Evolutionary conservation across 2,329 filamentous ascomycete genomes (phyloP).

Genomic region (Colletotrichum liaoningense): DNA sequence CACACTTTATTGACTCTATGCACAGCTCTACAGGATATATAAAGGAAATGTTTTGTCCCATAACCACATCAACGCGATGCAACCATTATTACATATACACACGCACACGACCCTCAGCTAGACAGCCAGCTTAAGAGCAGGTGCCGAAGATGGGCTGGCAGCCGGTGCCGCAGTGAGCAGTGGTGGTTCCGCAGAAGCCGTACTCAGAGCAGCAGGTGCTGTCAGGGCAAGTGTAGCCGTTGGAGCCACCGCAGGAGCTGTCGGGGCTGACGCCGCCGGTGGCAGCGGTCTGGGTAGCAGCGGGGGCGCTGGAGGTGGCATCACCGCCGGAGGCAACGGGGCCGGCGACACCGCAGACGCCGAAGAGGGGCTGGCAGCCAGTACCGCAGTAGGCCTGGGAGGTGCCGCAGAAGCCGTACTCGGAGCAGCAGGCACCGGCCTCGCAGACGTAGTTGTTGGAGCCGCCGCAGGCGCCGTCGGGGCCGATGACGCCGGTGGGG

Average conservation of each 20-base stretch:
- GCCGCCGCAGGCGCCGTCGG: constrained; percentile 34
- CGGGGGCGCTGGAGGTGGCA: constrained; percentile 18
- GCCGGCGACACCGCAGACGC: constrained; percentile 35
- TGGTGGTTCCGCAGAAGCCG: constrained; percentile 37
- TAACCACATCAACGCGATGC: background rate
- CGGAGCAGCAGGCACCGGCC: constrained; percentile 36
- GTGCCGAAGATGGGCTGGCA: constrained; percentile 32
- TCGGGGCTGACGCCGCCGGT: constrained; percentile 31
- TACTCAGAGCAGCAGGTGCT: constrained; percentile 38
- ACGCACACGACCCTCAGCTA: background rate
- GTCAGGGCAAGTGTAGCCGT: constrained; percentile 19
- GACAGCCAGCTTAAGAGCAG: constrained; percentile 1
- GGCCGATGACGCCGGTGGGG: constrained; percentile 33
- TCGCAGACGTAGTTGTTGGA: constrained; percentile 31
- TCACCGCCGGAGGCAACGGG: constrained; percentile 14
- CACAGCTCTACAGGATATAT: constrained; percentile 15
- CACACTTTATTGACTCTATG: constrained; percentile 19
- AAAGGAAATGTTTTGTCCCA: background rate
- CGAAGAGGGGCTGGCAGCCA: constrained; percentile 37
- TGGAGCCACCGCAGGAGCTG: constrained; percentile 25
- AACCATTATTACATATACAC: background rate
- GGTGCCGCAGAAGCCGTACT: constrained; percentile 38
- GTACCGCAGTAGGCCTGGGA: constrained; percentile 36
- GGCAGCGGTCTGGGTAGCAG: constrained; percentile 7
- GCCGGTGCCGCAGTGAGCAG: constrained; percentile 37